Evolutionary conservation across 306 rosid species (phyloP), one percentile per base, ranked within the genome.

Genomic region (Pachyrhizus erosus): DNA sequence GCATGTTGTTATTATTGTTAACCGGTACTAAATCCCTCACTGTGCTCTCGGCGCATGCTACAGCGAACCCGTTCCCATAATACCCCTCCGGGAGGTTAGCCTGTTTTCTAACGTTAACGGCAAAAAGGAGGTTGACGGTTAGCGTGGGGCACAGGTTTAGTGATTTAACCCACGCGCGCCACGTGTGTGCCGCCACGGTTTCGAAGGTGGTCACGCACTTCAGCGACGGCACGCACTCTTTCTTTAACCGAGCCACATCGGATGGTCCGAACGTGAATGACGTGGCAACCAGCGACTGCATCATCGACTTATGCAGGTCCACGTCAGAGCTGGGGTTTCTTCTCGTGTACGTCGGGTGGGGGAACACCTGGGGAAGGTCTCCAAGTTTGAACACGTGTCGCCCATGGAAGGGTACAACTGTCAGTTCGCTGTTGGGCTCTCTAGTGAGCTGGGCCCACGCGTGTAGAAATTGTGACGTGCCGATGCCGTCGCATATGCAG

Each of bases 121-220:
- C 91, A 87, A 93, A 93, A 7, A 93, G 93, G 12, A 93, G 90
- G 80, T 93, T 93, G 18, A 84, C 88, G 1, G 89, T 0, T 80
- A 85, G 3, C 70, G 48, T 42, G 45, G 29, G 0, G 85, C 54
- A 21, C 3, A 81, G 73, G 72, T 83, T 77, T 8, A 90, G 85
- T 5, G 97, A 87, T 15, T 83, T 61, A 61, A 91, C 80, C 97
- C 98, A 93, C 2, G 90, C 89, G 23, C 96, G 93, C 98, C 98
- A 93, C 61, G 93, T 93, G 89, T 93, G 98, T 0, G 93, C 61
- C 0, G 98, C 98, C 0, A 91, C 68, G 29, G 87, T 90, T 69
- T 93, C 97, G 40, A 93, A 93, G 37, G 91, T 20, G 24, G 96
- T 93, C 87, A 48, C 15, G 54, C 93, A 90, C 33, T 89, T 91